Evolutionary conservation across 345 rosid species (phyloP).

Genomic region (Citrus inodora): DNA sequence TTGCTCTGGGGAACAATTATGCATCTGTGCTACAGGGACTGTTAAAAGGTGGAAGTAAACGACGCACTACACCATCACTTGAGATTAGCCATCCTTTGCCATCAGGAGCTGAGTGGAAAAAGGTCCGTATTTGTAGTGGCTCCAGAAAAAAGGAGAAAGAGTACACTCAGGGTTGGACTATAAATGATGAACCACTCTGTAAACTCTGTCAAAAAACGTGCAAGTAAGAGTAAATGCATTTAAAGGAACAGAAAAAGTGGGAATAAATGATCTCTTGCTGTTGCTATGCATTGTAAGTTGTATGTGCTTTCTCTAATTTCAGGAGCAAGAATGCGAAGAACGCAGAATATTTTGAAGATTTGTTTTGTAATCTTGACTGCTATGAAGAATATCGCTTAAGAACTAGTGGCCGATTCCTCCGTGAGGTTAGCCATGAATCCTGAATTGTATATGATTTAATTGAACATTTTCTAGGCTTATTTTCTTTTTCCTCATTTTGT

Average conservation of each 20-base stretch:
- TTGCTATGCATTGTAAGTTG: slow-evolving; percentile 3
- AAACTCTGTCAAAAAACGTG: slow-evolving; percentile 86
- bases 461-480: neutral
- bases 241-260: slow-evolving; percentile 12
- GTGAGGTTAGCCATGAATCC: slow-evolving; percentile 51
- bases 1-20: slow-evolving; percentile 14
- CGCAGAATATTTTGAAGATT: slow-evolving; percentile 94
- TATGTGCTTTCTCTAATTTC: slow-evolving; percentile 17
- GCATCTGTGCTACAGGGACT: slow-evolving; percentile 58
- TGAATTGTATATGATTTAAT: neutral
- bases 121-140: slow-evolving; percentile 48
- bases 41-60: slow-evolving; percentile 81
- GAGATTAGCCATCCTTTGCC: slow-evolving; percentile 80
- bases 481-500: neutral
- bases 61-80: slow-evolving; percentile 62
- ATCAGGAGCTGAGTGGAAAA: slow-evolving; percentile 70
- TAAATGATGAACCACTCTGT: slow-evolving; percentile 76
- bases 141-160: slow-evolving; percentile 60
- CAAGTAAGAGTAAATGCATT: slow-evolving; percentile 36
- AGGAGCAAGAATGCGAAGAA: slow-evolving; percentile 71
- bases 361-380: slow-evolving; percentile 79
- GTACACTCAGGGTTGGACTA: slow-evolving; percentile 82
- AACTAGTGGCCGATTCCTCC: slow-evolving; percentile 72
- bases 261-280: slow-evolving; percentile 12
- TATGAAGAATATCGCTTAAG: slow-evolving; percentile 86